Conservation (phyloP, 2,329 filamentous ascomycete genomes). For the Microdochium nivale region DNA sequence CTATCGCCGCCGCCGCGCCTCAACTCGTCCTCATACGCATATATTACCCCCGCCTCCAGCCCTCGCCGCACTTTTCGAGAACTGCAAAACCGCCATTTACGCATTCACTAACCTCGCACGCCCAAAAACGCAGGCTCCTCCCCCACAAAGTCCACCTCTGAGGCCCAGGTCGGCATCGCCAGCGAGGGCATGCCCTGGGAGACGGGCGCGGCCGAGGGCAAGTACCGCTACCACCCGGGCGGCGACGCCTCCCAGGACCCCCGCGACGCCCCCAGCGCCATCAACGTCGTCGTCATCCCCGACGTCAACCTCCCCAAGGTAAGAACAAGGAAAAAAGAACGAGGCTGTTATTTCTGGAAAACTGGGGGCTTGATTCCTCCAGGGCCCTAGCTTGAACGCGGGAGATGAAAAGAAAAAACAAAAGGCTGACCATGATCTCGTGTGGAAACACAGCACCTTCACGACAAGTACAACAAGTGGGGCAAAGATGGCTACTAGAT, state of each 20-base stretch:
- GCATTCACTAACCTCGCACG: constrained; percentile 1
- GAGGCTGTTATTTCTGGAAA: too few species aligned
- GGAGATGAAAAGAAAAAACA: constrained; percentile 14
- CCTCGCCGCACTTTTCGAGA: neutral
- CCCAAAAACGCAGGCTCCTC: constrained; percentile 52
- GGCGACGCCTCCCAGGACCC: constrained; percentile 68
- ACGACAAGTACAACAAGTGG: constrained; percentile 99
- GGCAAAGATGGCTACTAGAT: constrained; percentile 85
- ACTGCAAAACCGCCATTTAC: neutral
- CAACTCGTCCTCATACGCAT: too few species aligned
- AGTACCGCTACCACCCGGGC: constrained; percentile 76
- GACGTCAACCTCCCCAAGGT: constrained; percentile 90
- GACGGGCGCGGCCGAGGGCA: constrained; percentile 51
- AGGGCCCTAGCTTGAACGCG: too few species aligned
- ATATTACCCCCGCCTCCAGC: too few species aligned
- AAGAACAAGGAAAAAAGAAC: constrained; percentile 17
- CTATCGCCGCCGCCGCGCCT: neutral
- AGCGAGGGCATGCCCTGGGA: constrained; percentile 88
- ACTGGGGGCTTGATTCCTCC: too few species aligned
- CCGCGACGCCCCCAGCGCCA: constrained; percentile 85
- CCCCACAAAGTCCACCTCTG: constrained; percentile 78
- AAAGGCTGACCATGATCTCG: neutral
- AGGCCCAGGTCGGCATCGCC: constrained; percentile 67
- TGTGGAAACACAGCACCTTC: constrained; percentile 57
- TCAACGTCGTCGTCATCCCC: constrained; percentile 92